Base-by-base conservation (phyloP, 306 rosid genomes). In the Crotalaria pallida region DNA sequence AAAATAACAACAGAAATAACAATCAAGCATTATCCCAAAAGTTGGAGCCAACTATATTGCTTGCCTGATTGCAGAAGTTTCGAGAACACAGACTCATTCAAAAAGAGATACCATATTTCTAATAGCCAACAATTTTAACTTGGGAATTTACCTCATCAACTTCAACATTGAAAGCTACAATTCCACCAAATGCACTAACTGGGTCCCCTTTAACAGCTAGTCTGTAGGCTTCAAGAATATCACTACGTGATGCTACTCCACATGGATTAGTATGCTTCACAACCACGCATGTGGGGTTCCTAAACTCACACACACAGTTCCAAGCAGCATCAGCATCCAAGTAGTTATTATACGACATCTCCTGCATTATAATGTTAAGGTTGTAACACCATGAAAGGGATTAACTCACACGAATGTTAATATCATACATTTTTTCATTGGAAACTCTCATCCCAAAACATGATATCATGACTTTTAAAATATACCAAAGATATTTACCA, bases 241-340 rank as follows among this genome's bases (percentile, higher is more conserved):
- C 89, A 70, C 80, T 86, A 34, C 98, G 91, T 63, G 98, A 94
- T 65, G 98, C 96, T 72, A 84, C 98, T 38, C 97, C 95, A 60
- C 98, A 94, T 3, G 97, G 97, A 85, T 94, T 94, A 64, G 98
- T 88, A 71, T 88, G 97, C 85, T 90, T 94, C 65, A 90, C 98
- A 58, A 90, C 75, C 9, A 90, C 98, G 77, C 98, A 94, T 0
- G 96, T 88, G 63, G 96, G 96, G 67, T 81, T 73, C 59, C 27
- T 78, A 64, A 90, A 94, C 85, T 88, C 96, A 22, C 94, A 83
- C 38, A 88, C 97, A 75, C 97, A 90, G 77, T 94, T 94, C 96
- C 98, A 94, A 63, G 96, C 98, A 24, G 94, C 98, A 85, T 94
- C 98, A 29, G 95, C 95, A 60, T 94, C 98, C 84, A 90, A 83